Conservation (phyloP, 176 grass and related monocot genomes). For the Pontederia crassipes region DNA sequence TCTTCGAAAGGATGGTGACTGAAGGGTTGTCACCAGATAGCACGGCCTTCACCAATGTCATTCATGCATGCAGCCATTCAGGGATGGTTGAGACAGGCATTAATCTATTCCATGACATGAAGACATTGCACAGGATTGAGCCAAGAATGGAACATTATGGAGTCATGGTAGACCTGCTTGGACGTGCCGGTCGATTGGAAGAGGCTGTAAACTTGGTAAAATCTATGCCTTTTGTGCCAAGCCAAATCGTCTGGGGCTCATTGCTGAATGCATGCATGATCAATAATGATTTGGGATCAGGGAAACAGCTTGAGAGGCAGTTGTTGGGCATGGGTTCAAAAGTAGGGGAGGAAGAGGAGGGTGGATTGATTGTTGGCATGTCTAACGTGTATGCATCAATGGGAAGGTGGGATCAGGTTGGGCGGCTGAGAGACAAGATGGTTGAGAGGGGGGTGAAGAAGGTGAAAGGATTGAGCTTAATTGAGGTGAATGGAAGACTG, state of each 20-base stretch:
- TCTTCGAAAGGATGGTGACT: slow-evolving; percentile 10
- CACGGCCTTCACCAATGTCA: slow-evolving; percentile 11
- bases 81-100: slow-evolving; percentile 10
- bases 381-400: slow-evolving; percentile 15
- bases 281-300: background rate
- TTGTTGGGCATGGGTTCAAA: background rate
- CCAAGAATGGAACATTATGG: slow-evolving; percentile 28
- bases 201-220: background rate
- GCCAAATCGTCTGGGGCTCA: slow-evolving; percentile 10
- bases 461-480: slow-evolving; percentile 19
- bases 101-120: slow-evolving; percentile 19
- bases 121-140: slow-evolving; percentile 1
- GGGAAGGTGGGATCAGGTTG: slow-evolving; percentile 19
- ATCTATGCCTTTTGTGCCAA: slow-evolving; percentile 19
- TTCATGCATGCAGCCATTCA: slow-evolving; percentile 19
- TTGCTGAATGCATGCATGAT: slow-evolving; percentile 8
- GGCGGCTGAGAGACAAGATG: slow-evolving; percentile 11
- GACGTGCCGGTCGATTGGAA: slow-evolving; percentile 5
- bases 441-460: slow-evolving; percentile 16
- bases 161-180: slow-evolving; percentile 15
- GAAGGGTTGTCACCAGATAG: slow-evolving; percentile 9
- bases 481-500: slow-evolving; percentile 14
- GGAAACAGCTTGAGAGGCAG: slow-evolving; percentile 6
- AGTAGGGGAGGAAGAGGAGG: background rate
- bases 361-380: slow-evolving; percentile 16